Evolutionary conservation across 768 basidiomycete genomes (phyloP).

Genomic region (Russula ochroleuca): DNA sequence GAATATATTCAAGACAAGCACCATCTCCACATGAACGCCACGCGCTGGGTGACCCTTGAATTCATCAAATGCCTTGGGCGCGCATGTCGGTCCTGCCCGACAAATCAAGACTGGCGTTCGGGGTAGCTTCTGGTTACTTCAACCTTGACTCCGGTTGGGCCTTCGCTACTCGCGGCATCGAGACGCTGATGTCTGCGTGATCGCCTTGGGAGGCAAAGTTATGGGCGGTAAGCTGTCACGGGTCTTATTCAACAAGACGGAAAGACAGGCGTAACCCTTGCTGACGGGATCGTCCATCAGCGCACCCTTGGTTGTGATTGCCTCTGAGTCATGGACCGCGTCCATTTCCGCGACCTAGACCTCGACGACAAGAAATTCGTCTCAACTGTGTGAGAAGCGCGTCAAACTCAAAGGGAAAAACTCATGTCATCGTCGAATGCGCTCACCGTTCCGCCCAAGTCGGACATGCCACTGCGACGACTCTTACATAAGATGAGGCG

Average conservation of each 20-base stretch:
- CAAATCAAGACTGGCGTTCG: slow-evolving; percentile 37
- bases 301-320: slow-evolving; percentile 63
- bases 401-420: not conserved
- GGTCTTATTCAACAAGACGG: slow-evolving; percentile 42
- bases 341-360: slow-evolving; percentile 62
- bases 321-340: slow-evolving; percentile 83
- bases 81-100: slow-evolving; percentile 51
- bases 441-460: slow-evolving; percentile 1
- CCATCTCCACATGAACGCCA: slow-evolving; percentile 98
- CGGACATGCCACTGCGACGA: slow-evolving; percentile 72
- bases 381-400: slow-evolving; percentile 69
- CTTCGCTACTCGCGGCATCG: slow-evolving; percentile 63
- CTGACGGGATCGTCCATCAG: slow-evolving; percentile 50
- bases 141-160: slow-evolving; percentile 86
- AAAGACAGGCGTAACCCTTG: slow-evolving; percentile 59
- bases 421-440: no score
- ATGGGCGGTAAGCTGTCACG: slow-evolving; percentile 54
- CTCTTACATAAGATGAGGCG: slow-evolving; percentile 69
- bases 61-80: slow-evolving; percentile 88
- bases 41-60: slow-evolving; percentile 97
- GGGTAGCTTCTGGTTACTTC: slow-evolving; percentile 51
- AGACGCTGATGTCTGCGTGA: slow-evolving; percentile 52
- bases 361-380: slow-evolving; percentile 48
- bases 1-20: slow-evolving; percentile 93
- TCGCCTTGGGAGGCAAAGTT: slow-evolving; percentile 56